These are phyloP conservation scores for Colletotrichum sp. DNA, from an alignment of 2,329 filamentous ascomycete species.

Conservation along the genomic window DNA sequence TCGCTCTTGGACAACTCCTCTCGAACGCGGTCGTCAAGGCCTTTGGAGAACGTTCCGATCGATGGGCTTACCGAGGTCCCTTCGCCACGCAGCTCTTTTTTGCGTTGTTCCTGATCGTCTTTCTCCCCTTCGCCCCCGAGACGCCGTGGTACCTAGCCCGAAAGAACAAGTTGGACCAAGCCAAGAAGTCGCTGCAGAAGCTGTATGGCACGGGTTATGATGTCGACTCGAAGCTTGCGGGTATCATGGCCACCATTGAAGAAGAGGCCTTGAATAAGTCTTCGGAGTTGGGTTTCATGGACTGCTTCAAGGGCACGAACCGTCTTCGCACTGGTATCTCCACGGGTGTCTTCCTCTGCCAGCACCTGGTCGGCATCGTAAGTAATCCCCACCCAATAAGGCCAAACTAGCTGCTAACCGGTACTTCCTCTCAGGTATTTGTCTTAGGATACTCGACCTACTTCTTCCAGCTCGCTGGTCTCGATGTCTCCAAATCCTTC, in stretches of 20 bases:
- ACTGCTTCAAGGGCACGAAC: constrained; percentile 55
- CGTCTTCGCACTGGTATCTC: constrained; percentile 60
- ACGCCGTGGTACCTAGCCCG: constrained; percentile 56
- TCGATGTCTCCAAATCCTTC: constrained; percentile 40
- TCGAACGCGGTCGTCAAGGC: constrained; percentile 51
- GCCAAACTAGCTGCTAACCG: accelerated
- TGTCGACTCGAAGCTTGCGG: constrained; percentile 52
- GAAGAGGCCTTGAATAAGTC: constrained; percentile 56
- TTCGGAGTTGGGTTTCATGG: constrained; percentile 52
- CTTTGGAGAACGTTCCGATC: constrained; percentile 39
- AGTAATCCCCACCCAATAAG: accelerated
- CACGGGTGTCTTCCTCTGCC: constrained; percentile 67
- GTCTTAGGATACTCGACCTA: constrained; percentile 61
- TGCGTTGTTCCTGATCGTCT: constrained; percentile 47
- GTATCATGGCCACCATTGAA: constrained; percentile 57
- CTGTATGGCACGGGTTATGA: constrained; percentile 53
- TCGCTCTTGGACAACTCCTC: constrained; percentile 65
- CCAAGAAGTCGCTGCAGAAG: constrained; percentile 40
- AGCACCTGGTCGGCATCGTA: constrained; percentile 68
- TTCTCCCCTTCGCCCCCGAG: constrained; percentile 51
- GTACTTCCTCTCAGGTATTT: constrained; percentile 31
- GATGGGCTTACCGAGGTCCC: constrained; percentile 55
- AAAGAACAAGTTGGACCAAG: constrained; percentile 42
- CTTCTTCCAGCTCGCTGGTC: constrained; percentile 51
- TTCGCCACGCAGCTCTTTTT: constrained; percentile 57